Evolutionary conservation across 2,329 filamentous ascomycete species (phyloP), one percentile per base, ranked within the genome.

Genomic region (Alternaria dauci): DNA sequence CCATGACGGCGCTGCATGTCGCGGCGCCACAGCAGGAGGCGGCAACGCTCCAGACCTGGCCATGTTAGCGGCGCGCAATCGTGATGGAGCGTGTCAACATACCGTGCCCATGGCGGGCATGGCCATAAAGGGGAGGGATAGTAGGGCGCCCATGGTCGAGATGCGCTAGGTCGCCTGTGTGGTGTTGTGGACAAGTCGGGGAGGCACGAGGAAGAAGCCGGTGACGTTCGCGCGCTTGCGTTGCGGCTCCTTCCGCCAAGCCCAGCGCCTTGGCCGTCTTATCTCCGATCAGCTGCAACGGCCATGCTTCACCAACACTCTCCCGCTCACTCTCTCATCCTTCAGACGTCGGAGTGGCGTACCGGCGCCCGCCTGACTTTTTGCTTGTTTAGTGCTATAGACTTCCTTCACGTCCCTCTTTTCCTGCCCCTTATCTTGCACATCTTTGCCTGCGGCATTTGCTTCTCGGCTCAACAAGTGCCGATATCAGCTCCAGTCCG

Each of bases 1-100:
- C 95, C 82, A 94, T 98, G 50, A 98, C 90, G 78, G 95, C 94
- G 71, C 93, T 96, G 81, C 94, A 98, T 53, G 95, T 97, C 46
- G 95, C 94, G 28, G 95, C 95, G 76, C 95, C 95, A 78, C 95
- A 99, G 82, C 95, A 99, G 73, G 93, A 97, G 65, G 91, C 93
- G 64, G 84, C 91, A 70, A 93, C 89, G 43, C 91, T 93, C 68
- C 92, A 77, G 65, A 96, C 72, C 92, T 94, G 68, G 61, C 50
- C 59, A 34, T 57, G 72, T 77, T 66, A 77, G 71, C 56, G 26
- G 58, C 57, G 59, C 48, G 53, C 71, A 43, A 39, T 48, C 55
- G 41, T 46, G 50, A 46, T 3, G 38, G 42, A 2, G 50, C 20
- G 32, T 41, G 59, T 26, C 25, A 41, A 85, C 91, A 65, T 89